Conservation (phyloP, 2,329 filamentous ascomycete species). For the Epichloe sylvatica region DNA sequence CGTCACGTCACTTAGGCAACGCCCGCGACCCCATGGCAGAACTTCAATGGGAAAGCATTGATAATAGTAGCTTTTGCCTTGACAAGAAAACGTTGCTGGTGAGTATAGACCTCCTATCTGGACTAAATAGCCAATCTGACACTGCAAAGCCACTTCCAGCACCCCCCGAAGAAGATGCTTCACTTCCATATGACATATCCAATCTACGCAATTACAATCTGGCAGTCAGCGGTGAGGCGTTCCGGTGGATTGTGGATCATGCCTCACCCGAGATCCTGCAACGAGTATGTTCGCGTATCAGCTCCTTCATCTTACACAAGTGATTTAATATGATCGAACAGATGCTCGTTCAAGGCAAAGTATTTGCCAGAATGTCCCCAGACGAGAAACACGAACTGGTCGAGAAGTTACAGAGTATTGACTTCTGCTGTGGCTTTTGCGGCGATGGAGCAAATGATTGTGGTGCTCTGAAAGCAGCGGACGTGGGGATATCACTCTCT, state of each 20-base stretch:
- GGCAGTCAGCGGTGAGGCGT: constrained; percentile 84
- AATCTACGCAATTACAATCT: constrained; percentile 77
- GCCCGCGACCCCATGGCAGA: constrained; percentile 57
- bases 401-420: constrained; percentile 90
- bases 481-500: constrained; percentile 92
- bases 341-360: constrained; percentile 83
- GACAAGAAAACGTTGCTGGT: constrained; percentile 65
- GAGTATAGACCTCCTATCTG: constrained; percentile 11
- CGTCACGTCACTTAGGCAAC: constrained; percentile 36
- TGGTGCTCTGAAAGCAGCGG: constrained; percentile 87
- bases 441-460: constrained; percentile 97
- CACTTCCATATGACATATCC: constrained; percentile 70
- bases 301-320: neutral
- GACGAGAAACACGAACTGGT: constrained; percentile 98
- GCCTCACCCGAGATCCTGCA: constrained; percentile 67
- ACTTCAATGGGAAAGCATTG: constrained; percentile 87
- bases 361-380: constrained; percentile 96
- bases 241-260: constrained; percentile 92
- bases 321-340: constrained; percentile 20
- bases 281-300: constrained; percentile 31
- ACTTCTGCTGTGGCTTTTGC: constrained; percentile 91
- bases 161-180: constrained; percentile 61
- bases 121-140: constrained; percentile 2
- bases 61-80: constrained; percentile 63
- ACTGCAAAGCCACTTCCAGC: constrained; percentile 49